Percentiles rank a stretch among this genome's conserved stretches.
Conservation (phyloP, 495 filamentous ascomycete genomes). For the Xanthoparmelia taractica region DNA sequence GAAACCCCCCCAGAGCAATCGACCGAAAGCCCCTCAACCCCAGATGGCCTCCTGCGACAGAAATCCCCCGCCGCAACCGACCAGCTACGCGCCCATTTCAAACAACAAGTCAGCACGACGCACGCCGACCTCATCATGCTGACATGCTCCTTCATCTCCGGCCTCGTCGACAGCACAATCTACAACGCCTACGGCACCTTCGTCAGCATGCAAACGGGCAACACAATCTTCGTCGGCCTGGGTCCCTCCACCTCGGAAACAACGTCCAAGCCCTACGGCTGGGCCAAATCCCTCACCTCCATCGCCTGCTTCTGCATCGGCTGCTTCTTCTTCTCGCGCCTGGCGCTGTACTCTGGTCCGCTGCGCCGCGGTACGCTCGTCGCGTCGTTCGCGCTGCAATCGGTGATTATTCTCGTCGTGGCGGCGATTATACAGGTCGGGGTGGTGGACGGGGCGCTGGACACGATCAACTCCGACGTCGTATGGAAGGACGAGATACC, state of each 20-base stretch:
- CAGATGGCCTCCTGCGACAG: not conserved
- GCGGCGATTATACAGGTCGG: constrained; percentile 49
- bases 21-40: not conserved
- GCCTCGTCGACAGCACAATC: constrained; percentile 45
- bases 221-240: constrained; percentile 60
- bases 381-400: constrained; percentile 51
- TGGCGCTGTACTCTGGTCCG: constrained; percentile 33
- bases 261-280: constrained; percentile 46
- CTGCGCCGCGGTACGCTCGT: constrained; percentile 47
- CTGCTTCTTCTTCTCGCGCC: constrained; percentile 40
- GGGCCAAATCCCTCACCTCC: constrained; percentile 57
- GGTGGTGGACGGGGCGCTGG: constrained; percentile 32
- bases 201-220: constrained; percentile 54
- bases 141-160: constrained; percentile 43
- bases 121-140: constrained; percentile 40
- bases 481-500: constrained; percentile 41
- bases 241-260: constrained; percentile 46
- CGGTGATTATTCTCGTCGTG: constrained; percentile 47
- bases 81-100: constrained; percentile 23
- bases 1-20: not conserved
- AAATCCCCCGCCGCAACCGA: not conserved
- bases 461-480: constrained; percentile 32
- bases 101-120: constrained; percentile 31
- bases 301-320: constrained; percentile 50
- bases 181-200: constrained; percentile 50